A percentile compares a stretch with the other conserved stretches of the same genome.
These are phyloP conservation scores for Alternaria ventricosa DNA, from an alignment of 2,329 filamentous ascomycete genomes.

Conservation along the genomic window DNA sequence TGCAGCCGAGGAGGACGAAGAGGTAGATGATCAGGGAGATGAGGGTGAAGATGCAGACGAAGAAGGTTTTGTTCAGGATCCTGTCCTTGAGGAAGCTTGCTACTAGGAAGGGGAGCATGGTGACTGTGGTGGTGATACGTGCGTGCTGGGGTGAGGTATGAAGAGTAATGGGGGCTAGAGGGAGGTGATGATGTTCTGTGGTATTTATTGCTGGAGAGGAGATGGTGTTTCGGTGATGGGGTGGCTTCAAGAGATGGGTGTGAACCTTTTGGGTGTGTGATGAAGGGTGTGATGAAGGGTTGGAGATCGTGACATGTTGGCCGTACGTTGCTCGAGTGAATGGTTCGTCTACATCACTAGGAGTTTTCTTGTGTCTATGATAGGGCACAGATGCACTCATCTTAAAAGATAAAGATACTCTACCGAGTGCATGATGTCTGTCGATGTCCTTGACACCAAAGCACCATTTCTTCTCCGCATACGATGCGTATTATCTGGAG, in stretches of 20 bases:
- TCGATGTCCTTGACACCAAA: too few relatives aligned
- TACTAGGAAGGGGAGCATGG: not conserved
- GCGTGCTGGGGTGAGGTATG: not conserved
- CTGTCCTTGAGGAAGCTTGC: not conserved
- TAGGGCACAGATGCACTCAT: accelerated
- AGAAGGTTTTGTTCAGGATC: slow-evolving; percentile 5
- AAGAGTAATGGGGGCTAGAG: not conserved
- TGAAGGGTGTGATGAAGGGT: not conserved
- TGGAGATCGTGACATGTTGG: not conserved
- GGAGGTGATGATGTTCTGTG: not conserved
- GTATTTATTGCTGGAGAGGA: not conserved
- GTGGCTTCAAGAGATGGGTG: not conserved
- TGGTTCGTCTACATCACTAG: not conserved
- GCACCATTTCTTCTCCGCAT: not conserved
- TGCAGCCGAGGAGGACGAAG: slow-evolving; percentile 4
- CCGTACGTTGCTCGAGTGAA: not conserved
- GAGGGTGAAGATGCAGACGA: not conserved
- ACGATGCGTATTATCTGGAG: not conserved
- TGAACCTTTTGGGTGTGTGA: not conserved
- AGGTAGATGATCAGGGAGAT: slow-evolving; percentile 2
- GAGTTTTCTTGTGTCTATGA: not conserved
- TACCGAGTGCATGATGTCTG: not conserved
- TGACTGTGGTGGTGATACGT: not conserved
- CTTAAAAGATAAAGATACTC: not conserved
- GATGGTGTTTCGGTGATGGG: not conserved